Evolutionary conservation across 2,329 filamentous ascomycete species (phyloP), one percentile per base, ranked within the genome.

Genomic region (Xylaria sp.): DNA sequence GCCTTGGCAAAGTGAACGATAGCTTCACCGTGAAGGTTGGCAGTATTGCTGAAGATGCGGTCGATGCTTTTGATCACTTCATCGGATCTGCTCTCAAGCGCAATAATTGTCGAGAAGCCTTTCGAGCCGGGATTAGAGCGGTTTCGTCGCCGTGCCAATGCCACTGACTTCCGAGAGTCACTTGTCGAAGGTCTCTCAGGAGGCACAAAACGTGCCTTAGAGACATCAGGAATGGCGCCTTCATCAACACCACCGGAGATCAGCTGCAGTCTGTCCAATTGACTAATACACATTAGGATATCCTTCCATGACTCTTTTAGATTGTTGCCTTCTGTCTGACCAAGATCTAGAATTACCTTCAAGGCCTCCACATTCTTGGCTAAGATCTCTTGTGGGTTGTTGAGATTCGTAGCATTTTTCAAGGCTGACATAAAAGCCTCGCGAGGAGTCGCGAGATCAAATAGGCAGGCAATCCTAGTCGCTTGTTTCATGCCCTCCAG

Each of bases 291-390:
- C 76, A 97, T 94, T 10, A 99, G 84, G 28, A 99, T 90, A 76
- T 99, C 96, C 77, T 97, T 92, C 96, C 96, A 99, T 0, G 96
- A 98, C 70, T 91, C 89, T 72, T 92, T 92, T 18, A 99, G 83
- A 45, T 93, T 84, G 76, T 99, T 97, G 67, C 97, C 96, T 80
- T 99, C 96, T 0, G 92, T 93, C 75, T 97, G 91, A 6, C 94
- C 96, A 48, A 99, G 90, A 70, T 99, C 97, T 8, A 99, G 87
- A 50, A 99, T 84, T 0, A 93, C 92, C 78, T 97, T 97, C 62
- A 99, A 83, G 0, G 97, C 96, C 80, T 99, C 96, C 45, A 99
- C 89, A 72, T 99, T 97, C 86, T 98, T 98, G 5, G 93, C 91
- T 77, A 94, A 90, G 87, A 99, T 97, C 78, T 98, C 95, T 64